Evolutionary conservation across 2,329 filamentous ascomycete genomes (phyloP), one percentile per base, ranked within the genome.

Genomic region (Hypoxylon rubiginosum): DNA sequence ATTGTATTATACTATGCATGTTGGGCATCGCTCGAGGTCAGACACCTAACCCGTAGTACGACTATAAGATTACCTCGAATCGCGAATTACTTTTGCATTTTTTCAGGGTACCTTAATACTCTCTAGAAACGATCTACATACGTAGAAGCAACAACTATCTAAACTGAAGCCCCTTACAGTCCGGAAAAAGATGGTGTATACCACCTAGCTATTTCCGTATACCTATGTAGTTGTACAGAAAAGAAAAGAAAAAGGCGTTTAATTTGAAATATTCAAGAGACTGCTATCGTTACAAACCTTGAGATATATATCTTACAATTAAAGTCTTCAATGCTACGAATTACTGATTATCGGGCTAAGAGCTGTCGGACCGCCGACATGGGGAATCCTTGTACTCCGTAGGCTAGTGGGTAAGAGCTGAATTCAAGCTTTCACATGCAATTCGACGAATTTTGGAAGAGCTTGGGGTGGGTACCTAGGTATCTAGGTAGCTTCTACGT

Each of bases 401-500:
- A 48, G 17, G n/a, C n/a, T 9, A 59, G 19, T 26, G 41, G 21
- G 32, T 39, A 52, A 24, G 11, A 34, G 30, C 46, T 56, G 28
- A 28, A 24, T 24, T 24, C 21, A 24, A 17, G 13, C 53, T 64
- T 63, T 70, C 67, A 70, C 67, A 68, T 70, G 67, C 56, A 52
- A 67, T 26, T 48, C 24, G 39, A 58, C 46, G 17, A 41, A 46
- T 50, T 46, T 26, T n/a, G n/a, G 39, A 39, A 48, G 28, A 60
- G 51, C 62, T 64, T 32, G 48, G 41, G 43, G n/a, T 43, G 5
- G 43, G 21, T 24, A 24, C 17, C 19, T 46, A n/a, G n/a, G n/a
- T n/a, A n/a, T 24, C 48, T 13, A 41, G n/a, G 45, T 15, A 45
- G 43, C 55, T 34, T 51, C 17, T 64, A 46, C 4, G 21, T 24